Conservation (phyloP, 495 filamentous ascomycete species). For the Penicillium verhagenii region DNA sequence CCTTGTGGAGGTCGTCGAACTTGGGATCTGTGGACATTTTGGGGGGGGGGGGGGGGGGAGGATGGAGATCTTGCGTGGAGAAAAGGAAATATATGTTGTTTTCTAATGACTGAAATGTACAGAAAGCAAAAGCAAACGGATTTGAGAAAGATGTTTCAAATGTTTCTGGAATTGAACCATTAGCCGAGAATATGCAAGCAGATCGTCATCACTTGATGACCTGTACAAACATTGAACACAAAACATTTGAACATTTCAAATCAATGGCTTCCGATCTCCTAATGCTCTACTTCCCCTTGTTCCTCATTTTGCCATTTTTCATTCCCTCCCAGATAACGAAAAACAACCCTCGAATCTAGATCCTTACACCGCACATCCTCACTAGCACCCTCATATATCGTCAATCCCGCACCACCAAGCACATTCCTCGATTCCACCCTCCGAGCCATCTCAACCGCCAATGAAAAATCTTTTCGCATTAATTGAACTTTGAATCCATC, state of each 20-base stretch:
- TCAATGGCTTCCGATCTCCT: no score
- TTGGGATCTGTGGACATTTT: slow-evolving; percentile 17
- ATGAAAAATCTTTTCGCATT: slow-evolving; percentile 53
- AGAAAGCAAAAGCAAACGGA: no score
- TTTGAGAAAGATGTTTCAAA: no score
- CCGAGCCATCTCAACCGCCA: slow-evolving; percentile 49
- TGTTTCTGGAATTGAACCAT: no score
- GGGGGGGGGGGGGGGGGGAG: neutral
- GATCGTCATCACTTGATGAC: no score
- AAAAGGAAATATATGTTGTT: no score
- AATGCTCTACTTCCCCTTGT: neutral
- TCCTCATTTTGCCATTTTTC: slow-evolving; percentile 41
- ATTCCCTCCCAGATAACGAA: slow-evolving; percentile 47
- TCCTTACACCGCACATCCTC: slow-evolving; percentile 44
- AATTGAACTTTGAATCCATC: slow-evolving; percentile 53
- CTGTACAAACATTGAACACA: no score
- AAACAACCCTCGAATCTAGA: slow-evolving; percentile 54
- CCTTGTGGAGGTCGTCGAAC: slow-evolving; percentile 37
- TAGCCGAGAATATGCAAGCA: no score
- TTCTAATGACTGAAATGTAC: no score
- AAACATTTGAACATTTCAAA: no score
- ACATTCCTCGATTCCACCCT: slow-evolving; percentile 41
- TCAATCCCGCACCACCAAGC: slow-evolving; percentile 40
- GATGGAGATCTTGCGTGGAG: neutral
- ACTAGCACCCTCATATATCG: slow-evolving; percentile 46